Evolutionary conservation across 139 green algal species (phyloP).

Genomic region (Picochlorum sp.): DNA sequence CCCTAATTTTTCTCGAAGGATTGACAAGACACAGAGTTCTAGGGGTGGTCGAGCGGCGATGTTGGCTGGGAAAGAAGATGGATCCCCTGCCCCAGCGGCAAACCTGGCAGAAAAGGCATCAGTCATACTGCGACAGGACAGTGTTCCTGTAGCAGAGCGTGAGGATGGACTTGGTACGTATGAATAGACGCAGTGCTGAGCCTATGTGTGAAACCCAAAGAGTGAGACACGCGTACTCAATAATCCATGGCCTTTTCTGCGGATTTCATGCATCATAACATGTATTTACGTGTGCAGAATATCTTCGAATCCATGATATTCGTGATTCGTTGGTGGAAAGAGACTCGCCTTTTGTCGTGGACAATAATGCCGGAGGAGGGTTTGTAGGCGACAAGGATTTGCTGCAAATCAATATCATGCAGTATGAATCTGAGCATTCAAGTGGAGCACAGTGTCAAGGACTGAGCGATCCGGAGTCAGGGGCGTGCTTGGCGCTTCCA

Average conservation of each 20-base stretch:
- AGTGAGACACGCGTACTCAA: neutral
- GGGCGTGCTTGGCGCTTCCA: slow-evolving; percentile 50
- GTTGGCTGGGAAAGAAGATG: too few species aligned
- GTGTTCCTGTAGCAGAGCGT: neutral
- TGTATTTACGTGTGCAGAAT: neutral
- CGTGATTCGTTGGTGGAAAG: neutral
- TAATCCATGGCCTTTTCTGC: too few species aligned
- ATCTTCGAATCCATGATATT: slow-evolving; percentile 8
- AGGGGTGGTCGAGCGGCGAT: too few species aligned
- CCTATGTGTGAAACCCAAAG: too few species aligned
- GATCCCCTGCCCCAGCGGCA: too few species aligned
- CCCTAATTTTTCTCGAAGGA: too few species aligned
- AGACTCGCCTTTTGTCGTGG: slow-evolving; percentile 54
- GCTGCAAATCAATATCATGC: slow-evolving; percentile 58
- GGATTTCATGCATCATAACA: too few species aligned
- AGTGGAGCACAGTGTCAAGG: slow-evolving; percentile 35
- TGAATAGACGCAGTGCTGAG: too few species aligned
- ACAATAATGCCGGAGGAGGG: slow-evolving; percentile 74
- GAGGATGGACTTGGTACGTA: neutral
- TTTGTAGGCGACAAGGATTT: slow-evolving; percentile 68
- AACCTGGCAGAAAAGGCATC: too few species aligned
- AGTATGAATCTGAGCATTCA: slow-evolving; percentile 60
- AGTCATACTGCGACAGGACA: neutral
- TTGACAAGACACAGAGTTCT: too few species aligned
- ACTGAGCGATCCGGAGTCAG: slow-evolving; percentile 1